Percentiles rank a stretch among this genome's conserved stretches.
These are phyloP conservation scores for Asterophora lycoperdoides DNA, from an alignment of 768 basidiomycete genomes.

Conservation along the genomic window DNA sequence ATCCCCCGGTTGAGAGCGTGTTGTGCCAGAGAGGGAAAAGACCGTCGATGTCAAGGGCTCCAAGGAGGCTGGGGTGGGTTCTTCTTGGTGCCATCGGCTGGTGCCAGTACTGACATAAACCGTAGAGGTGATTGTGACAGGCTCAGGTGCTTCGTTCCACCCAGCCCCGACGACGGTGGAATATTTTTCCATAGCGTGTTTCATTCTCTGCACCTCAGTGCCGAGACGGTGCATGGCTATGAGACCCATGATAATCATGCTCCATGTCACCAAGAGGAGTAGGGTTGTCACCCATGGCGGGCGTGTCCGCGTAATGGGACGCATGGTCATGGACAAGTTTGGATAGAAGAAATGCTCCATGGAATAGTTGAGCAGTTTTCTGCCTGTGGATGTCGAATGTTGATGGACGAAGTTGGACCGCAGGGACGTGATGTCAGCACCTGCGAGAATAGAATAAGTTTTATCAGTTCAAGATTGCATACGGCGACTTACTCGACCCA, in stretches of 20 bases:
- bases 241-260: conserved; percentile 25
- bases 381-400: conserved; percentile 34
- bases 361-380: conserved; percentile 52
- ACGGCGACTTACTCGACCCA: conserved; percentile 41
- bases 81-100: conserved; percentile 24
- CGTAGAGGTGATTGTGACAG: conserved; percentile 41
- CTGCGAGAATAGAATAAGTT: conserved; percentile 23
- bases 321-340: conserved; percentile 38
- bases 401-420: conserved; percentile 58
- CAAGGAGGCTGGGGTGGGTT: conserved; percentile 11
- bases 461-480: background rate
- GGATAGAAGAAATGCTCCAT: conserved; percentile 58
- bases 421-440: conserved; percentile 39
- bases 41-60: conserved; percentile 13
- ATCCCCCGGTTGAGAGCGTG: conserved; percentile 1
- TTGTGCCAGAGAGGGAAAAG: conserved; percentile 7
- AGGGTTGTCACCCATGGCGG: conserved; percentile 18
- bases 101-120: conserved; percentile 23
- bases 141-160: conserved; percentile 18
- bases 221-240: conserved; percentile 23
- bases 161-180: conserved; percentile 18
- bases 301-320: conserved; percentile 13
- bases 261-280: conserved; percentile 25
- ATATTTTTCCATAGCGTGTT: conserved; percentile 24
- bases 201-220: conserved; percentile 26